Conservation (phyloP, 1,284 basidiomycete species). For the Cryptococcus hybrid region DNA sequence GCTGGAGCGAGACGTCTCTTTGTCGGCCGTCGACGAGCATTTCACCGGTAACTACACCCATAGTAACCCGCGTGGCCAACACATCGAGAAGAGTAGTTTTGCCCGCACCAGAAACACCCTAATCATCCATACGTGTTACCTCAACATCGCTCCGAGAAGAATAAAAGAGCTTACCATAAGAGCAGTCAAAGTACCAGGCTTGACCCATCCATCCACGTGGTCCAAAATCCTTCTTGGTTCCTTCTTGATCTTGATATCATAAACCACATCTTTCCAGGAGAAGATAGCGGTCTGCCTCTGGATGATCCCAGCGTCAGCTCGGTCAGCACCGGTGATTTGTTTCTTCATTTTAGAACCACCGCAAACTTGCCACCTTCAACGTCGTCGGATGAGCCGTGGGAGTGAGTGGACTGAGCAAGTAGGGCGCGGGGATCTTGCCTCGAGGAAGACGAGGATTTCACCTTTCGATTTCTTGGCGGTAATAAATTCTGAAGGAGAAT, state of each 20-base stretch:
- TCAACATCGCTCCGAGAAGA: not conserved
- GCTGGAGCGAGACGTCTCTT: conserved; percentile 66
- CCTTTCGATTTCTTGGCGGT: conserved; percentile 53
- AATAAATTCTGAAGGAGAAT: conserved; percentile 46
- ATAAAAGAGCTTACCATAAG: conserved; percentile 27
- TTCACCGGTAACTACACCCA: conserved; percentile 74
- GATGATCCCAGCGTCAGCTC: conserved; percentile 32
- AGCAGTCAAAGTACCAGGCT: conserved; percentile 73
- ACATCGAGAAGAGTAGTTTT: conserved; percentile 82
- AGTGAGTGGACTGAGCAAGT: conserved; percentile 14
- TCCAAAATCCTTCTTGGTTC: conserved; percentile 65
- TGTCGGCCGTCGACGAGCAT: conserved; percentile 71
- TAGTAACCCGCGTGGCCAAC: conserved; percentile 70
- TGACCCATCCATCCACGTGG: conserved; percentile 77
- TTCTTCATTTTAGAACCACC: not conserved
- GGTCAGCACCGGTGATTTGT: conserved; percentile 6
- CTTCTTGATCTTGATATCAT: conserved; percentile 61
- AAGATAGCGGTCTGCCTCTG: conserved; percentile 50
- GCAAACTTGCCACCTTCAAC: conserved; percentile 4
- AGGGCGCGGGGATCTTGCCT: conserved; percentile 48
- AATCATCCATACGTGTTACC: not conserved
- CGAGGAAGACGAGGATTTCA: conserved; percentile 54
- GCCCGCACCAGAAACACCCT: conserved; percentile 63
- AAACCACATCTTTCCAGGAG: conserved; percentile 54
- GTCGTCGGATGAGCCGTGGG: conserved; percentile 13